Evolutionary conservation across 371 early-diverging fungal species (phyloP).

Genomic region (Mucor mucedo): DNA sequence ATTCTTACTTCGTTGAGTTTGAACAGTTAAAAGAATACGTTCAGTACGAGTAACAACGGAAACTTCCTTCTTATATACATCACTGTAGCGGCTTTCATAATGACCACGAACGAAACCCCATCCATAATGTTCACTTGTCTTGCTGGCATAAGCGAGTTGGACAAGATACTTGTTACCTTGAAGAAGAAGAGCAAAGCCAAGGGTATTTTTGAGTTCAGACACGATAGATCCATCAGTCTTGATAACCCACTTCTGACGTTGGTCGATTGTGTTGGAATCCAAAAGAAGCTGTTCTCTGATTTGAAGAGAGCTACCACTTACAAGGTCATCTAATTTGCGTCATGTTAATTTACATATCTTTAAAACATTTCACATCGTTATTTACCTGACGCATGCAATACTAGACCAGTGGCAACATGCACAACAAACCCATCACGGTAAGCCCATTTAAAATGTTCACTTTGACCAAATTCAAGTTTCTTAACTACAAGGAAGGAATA

Average conservation of each 20-base stretch:
- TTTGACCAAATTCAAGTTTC: conserved; percentile 22
- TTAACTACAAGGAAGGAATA: conserved; percentile 21
- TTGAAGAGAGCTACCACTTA: conserved; percentile 40
- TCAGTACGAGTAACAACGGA: conserved; percentile 26
- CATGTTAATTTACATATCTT: no score
- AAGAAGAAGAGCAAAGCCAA: conserved; percentile 39
- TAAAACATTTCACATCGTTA: no score
- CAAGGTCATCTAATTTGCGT: conserved; percentile 26
- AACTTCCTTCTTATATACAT: conserved; percentile 40
- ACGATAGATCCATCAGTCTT: conserved; percentile 49
- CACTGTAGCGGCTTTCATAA: conserved; percentile 36
- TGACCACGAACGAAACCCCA: conserved; percentile 43
- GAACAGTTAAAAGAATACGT: conserved; percentile 35
- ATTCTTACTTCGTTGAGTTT: conserved; percentile 12
- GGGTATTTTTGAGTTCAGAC: conserved; percentile 24
- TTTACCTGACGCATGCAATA: conserved; percentile 44
- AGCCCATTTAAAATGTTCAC: conserved; percentile 47
- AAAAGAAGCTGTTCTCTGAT: conserved; percentile 29
- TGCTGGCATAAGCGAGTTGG: conserved; percentile 33
- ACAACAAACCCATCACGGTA: conserved; percentile 52
- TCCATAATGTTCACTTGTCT: conserved; percentile 28
- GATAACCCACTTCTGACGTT: conserved; percentile 44
- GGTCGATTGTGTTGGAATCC: conserved; percentile 24
- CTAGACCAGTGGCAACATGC: conserved; percentile 51
- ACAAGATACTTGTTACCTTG: conserved; percentile 26